Percentiles rank a stretch among this genome's conserved stretches.
phyloP scores from a whole-genome alignment of 1,284 basidiomycete species.

The Papiliotrema fonsecae region DNA sequence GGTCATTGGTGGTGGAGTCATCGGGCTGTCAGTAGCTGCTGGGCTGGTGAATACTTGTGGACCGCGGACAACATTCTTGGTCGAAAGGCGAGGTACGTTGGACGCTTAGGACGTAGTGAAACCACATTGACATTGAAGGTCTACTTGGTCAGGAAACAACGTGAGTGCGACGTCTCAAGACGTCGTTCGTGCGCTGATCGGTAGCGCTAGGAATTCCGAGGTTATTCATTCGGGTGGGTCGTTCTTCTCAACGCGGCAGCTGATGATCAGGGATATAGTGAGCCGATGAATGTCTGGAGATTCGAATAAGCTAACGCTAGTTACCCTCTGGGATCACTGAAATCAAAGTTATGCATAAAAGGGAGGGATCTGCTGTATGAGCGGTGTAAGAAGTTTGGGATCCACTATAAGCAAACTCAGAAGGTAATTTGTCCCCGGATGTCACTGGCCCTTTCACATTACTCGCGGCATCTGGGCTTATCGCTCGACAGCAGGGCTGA shows the following conservation, averaged over 20 bases:
- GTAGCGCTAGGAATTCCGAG: slow-evolving; percentile 87
- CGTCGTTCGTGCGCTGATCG: not conserved
- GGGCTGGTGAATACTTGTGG: slow-evolving; percentile 63
- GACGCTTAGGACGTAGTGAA: too few relatives aligned
- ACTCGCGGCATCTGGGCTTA: not conserved
- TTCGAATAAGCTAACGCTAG: slow-evolving; percentile 57
- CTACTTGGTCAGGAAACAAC: slow-evolving; percentile 71
- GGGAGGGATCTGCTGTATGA: slow-evolving; percentile 82
- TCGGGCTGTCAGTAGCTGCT: slow-evolving; percentile 83
- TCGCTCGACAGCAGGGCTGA: slow-evolving; percentile 2
- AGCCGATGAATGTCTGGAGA: slow-evolving; percentile 1
- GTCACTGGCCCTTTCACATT: not conserved
- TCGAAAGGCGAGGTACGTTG: slow-evolving; percentile 69
- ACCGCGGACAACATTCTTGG: slow-evolving; percentile 70
- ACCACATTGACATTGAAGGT: too few relatives aligned
- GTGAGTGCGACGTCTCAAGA: slow-evolving; percentile 47
- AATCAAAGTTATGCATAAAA: slow-evolving; percentile 79
- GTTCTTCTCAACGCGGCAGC: slow-evolving; percentile 1
- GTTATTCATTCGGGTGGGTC: slow-evolving; percentile 80
- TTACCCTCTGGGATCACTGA: slow-evolving; percentile 80
- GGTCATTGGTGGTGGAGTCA: slow-evolving; percentile 86
- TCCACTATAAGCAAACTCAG: slow-evolving; percentile 70
- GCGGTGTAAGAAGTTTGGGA: slow-evolving; percentile 61
- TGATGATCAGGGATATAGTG: slow-evolving; percentile 20
- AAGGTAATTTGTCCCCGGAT: slow-evolving; percentile 53